Percentiles rank a stretch among this genome's conserved stretches.
phyloP scores from a whole-genome alignment of 208 protist species.

The Balamuthia mandrillaris region DNA sequence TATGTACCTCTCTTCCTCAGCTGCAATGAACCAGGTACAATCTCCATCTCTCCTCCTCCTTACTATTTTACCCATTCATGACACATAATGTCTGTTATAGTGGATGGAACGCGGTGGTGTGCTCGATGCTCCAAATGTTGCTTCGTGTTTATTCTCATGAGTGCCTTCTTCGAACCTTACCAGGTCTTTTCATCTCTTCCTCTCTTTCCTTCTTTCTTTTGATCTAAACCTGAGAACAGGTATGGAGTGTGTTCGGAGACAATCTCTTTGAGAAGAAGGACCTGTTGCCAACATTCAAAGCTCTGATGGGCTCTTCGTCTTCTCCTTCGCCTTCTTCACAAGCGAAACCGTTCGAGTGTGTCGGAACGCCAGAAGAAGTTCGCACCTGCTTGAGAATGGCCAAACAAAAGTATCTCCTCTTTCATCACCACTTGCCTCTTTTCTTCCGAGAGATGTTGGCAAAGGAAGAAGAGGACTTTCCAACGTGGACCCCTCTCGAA shows the following conservation, averaged over 20 bases:
- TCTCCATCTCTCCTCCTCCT: background rate
- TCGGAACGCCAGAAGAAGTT: background rate
- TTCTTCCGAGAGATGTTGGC: background rate
- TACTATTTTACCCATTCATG: background rate
- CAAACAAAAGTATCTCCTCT: background rate
- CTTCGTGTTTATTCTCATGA: background rate
- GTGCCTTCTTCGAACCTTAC: background rate
- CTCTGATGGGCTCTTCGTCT: background rate
- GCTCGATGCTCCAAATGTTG: constrained; percentile 3
- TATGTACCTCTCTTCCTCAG: constrained; percentile 10
- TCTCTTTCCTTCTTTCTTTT: no score
- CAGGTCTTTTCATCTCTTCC: no score
- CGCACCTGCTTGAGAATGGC: background rate
- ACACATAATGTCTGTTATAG: background rate
- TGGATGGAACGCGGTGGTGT: background rate
- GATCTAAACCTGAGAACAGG: no score
- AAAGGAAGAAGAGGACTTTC: background rate
- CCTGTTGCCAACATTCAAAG: background rate
- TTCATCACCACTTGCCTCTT: background rate
- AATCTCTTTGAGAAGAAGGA: background rate
- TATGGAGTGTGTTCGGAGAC: constrained; percentile 4
- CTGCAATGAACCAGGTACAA: background rate
- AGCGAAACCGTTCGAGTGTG: constrained; percentile 2
- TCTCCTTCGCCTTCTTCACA: no score
- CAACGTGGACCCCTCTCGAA: no score